A percentile compares a stretch with the other conserved stretches of the same genome.
phyloP scores from a whole-genome alignment of 495 filamentous ascomycete species.

The Aspergillus nidulans region DNA sequence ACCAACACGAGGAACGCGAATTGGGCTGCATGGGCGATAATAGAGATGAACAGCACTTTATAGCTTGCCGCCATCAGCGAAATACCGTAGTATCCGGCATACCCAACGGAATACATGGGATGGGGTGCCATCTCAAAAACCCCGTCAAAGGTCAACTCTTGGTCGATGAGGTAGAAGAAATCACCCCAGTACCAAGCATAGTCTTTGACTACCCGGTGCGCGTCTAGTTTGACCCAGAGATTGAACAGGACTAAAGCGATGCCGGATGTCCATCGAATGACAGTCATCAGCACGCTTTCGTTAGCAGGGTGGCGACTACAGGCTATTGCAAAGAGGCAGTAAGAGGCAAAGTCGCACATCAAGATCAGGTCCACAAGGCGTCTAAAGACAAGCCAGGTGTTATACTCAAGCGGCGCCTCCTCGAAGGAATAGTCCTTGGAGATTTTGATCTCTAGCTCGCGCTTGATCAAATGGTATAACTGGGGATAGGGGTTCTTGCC shows the following conservation, averaged over 20 bases:
- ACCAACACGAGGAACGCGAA: constrained; percentile 85
- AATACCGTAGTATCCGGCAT: constrained; percentile 97
- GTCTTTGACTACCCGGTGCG: constrained; percentile 97
- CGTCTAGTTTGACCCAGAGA: constrained; percentile 97
- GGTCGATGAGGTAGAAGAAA: constrained; percentile 98
- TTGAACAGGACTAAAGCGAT: constrained; percentile 86
- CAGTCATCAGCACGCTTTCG: constrained; percentile 64
- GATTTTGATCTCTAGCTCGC: constrained; percentile 91
- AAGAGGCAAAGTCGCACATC: constrained; percentile 97
- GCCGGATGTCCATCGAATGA: constrained; percentile 76
- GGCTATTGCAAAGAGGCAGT: constrained; percentile 90
- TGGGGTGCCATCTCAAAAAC: constrained; percentile 99
- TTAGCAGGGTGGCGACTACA: constrained; percentile 69
- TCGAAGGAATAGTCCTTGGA: constrained; percentile 91
- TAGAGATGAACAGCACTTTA: constrained; percentile 92
- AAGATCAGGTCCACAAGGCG: constrained; percentile 92
- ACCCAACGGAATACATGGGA: constrained; percentile 98
- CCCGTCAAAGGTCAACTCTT: constrained; percentile 95
- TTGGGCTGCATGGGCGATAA: constrained; percentile 90
- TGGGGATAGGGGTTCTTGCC: constrained; percentile 76
- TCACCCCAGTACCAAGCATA: constrained; percentile 99
- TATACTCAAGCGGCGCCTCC: constrained; percentile 91
- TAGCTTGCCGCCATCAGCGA: constrained; percentile 99
- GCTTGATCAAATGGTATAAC: constrained; percentile 77
- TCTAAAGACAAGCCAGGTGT: constrained; percentile 95